A percentile compares a stretch with the other conserved stretches of the same genome.
These are phyloP conservation scores for Albugo laibachii DNA, from an alignment of 352 stramenopile species.

Conservation along the genomic window DNA sequence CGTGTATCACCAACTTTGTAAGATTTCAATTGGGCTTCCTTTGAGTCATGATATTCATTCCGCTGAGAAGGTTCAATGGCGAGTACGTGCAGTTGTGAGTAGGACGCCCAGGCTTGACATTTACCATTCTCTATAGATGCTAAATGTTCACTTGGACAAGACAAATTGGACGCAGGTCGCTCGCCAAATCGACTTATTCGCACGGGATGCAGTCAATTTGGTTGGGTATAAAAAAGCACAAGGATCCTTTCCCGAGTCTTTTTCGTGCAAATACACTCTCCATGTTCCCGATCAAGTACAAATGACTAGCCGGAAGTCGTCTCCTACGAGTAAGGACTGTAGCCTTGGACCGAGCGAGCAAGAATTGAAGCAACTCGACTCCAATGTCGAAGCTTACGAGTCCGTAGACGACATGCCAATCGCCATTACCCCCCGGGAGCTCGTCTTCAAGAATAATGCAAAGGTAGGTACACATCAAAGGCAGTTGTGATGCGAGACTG, in stretches of 20 bases:
- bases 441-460: not conserved
- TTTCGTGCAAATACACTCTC: slow-evolving; percentile 35
- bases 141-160: slow-evolving; percentile 34
- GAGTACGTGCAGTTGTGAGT: slow-evolving; percentile 15
- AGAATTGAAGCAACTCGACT: not conserved
- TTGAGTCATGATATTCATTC: slow-evolving; percentile 75
- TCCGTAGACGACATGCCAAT: not conserved
- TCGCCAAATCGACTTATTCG: slow-evolving; percentile 42
- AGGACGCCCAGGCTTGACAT: not conserved
- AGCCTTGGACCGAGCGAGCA: not conserved
- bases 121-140: slow-evolving; percentile 12
- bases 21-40: slow-evolving; percentile 71
- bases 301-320: too few relatives aligned
- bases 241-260: slow-evolving; percentile 36
- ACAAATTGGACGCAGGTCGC: slow-evolving; percentile 26
- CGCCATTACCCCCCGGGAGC: not conserved
- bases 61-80: slow-evolving; percentile 72
- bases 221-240: slow-evolving; percentile 40
- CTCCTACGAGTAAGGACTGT: not conserved
- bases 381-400: not conserved
- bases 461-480: not conserved
- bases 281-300: slow-evolving; percentile 22
- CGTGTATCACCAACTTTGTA: slow-evolving; percentile 43
- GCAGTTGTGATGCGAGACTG: not conserved
- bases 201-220: slow-evolving; percentile 44